Base-by-base conservation (phyloP, 73 alveolate genomes). In the Paramecium sexaurelia region DNA sequence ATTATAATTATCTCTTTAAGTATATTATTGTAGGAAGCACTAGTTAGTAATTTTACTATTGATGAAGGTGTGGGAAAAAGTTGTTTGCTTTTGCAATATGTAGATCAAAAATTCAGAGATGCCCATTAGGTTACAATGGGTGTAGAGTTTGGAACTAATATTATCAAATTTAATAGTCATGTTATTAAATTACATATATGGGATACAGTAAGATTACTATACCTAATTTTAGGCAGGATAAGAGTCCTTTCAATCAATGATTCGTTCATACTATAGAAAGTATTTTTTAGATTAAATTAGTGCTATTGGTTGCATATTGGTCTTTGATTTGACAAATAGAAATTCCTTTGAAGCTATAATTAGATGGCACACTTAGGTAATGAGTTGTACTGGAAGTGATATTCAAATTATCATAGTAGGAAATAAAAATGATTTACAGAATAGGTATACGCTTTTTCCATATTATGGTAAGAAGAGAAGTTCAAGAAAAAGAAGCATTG, bases 51-150 rank as follows among this genome's bases (percentile, higher is more conserved):
- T 8, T 68, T 68, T 27, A 27, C 10, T n/a, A 68, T 68, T 68
- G 75, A 56, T 56, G 75, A 56, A 68, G 97, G 97, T 7, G 98
- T 96, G 22, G 98, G 98, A 19, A 95, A 96, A 91, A 92, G 97
- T 11, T 94, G 95, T 85, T 93, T 96, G 10, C 91, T 96, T 17
- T 39, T 91, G 41, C 57, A 96, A 27, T 96, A 61, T 91, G 91
- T 96, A 2, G 91, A 87, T 57, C 67, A 94, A 57, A 87, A 92
- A 73, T 96, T 96, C 69, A 85, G 87, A 69, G 33, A 66, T 26
- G 92, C 91, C 13, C 92, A 92, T 32, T 67, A 91, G 55, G 55
- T 96, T 7, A 96, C 98, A 3, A 91, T 96, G 57, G 98, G 98
- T 19, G 97, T 94, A 57, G 96, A 94, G 45, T 93, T 92, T 91